Base-by-base conservation (phyloP, 2,329 filamentous ascomycete genomes). In the Epichloe hybrida region DNA sequence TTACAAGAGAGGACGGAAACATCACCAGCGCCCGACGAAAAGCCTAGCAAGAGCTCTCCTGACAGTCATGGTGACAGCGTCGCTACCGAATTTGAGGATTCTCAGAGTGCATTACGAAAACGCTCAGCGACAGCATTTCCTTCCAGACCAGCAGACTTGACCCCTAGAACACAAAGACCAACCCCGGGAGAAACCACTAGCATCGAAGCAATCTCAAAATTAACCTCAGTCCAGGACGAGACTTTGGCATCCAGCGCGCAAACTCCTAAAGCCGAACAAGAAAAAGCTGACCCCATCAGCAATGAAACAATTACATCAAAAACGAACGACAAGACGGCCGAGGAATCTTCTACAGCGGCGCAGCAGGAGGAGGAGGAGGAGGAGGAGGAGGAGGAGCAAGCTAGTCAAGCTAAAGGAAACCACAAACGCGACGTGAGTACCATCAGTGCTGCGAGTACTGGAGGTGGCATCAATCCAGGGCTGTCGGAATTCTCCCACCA, bases 401-500 rank as follows among this genome's bases (percentile, higher is more conserved):
- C 55, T 21, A 51, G 48, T 11, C 46, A 44, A 13, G 36, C 52
- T 35, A 52, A 51, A 40, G 53, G 51, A 11, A 52, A 53, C 15
- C 62, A 69, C 54, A 68, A 58, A 46, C 66, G 72, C 42, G 64
- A 72, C 31, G 58, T 58, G 2, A 72, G 68, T 58, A 59, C 64
- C n/a, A 61, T 66, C 6, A 72, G 68, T 57, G 50, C 53, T 56
- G 49, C 49, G 9, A 60, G 60, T 35, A 62, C 56, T 44, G 59
- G 59, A 9, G 44, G 39, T n/a, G 46, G 23, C 20, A 39, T 12
- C 6, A 43, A 50, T 12, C 23, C 35, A 8, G 63, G 58, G n/a
- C 58, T 69, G 17, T 95, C 90, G 9, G 89, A 95, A 67, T 97
- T 86, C 74, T 97, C 93, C 1, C 91, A 98, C 64, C 89, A 96